Percentiles rank a stretch among this genome's conserved stretches.
phyloP scores from a whole-genome alignment of 202 grass and related monocot genomes.

The Saccharum hybrid region DNA sequence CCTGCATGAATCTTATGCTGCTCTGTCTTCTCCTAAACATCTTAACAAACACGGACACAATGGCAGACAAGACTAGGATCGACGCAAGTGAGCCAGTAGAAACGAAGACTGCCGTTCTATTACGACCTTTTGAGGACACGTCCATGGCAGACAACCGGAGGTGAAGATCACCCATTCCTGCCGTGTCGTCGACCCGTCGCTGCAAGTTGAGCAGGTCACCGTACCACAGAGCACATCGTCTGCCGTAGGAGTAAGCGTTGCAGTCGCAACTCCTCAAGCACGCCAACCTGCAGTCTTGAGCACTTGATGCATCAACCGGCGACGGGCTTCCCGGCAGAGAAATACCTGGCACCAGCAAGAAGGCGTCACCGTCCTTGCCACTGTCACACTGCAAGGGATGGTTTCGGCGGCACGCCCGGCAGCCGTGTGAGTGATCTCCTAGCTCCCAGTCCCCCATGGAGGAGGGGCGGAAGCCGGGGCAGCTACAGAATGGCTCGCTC shows the following conservation, averaged over 20 bases:
- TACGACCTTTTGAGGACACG: neutral
- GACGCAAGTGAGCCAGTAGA: neutral
- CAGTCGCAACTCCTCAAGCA: no score
- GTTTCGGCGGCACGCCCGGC: slow-evolving; percentile 16
- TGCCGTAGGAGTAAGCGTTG: no score
- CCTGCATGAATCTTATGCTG: neutral
- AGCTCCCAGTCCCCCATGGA: neutral
- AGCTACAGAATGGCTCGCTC: slow-evolving; percentile 44
- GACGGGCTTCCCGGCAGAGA: no score
- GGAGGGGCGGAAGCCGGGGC: slow-evolving; percentile 37
- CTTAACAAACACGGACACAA: neutral
- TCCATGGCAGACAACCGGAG: no score
- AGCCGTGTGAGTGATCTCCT: slow-evolving; percentile 39
- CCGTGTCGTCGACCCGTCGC: no score
- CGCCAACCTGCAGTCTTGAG: no score
- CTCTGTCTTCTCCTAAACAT: neutral
- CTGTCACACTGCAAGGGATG: neutral
- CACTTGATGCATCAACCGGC: no score
- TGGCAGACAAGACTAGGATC: neutral
- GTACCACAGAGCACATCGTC: no score
- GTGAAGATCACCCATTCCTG: no score
- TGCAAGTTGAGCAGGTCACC: no score
- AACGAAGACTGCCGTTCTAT: neutral
- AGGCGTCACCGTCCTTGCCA: no score
- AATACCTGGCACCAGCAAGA: slow-evolving; percentile 31